Evolutionary conservation across 2,329 filamentous ascomycete genomes (phyloP).

Genomic region (Ampelomyces quisqualis): DNA sequence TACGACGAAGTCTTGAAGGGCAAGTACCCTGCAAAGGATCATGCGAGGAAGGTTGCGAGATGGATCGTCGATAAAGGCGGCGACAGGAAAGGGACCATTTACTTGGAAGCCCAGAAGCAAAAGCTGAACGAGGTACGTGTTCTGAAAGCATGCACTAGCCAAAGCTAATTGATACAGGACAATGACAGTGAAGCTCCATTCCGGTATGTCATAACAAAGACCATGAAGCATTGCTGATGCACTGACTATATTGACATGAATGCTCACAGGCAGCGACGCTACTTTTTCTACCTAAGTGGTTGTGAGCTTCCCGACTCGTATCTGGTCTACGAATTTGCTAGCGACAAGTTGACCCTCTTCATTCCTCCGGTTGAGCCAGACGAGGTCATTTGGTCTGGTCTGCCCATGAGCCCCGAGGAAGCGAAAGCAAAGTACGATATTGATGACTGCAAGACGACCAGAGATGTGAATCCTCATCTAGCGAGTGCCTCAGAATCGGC

Average conservation of each 20-base stretch:
- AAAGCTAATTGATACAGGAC: constrained; percentile 53
- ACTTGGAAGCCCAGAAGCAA: constrained; percentile 81
- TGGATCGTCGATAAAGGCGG: constrained; percentile 69
- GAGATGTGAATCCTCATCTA: constrained; percentile 74
- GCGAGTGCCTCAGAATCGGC: constrained; percentile 54
- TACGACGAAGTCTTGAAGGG: constrained; percentile 50
- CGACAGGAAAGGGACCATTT: constrained; percentile 70
- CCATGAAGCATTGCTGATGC: too few species aligned
- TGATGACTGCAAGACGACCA: constrained; percentile 71
- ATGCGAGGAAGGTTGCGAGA: constrained; percentile 80
- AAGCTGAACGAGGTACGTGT: constrained; percentile 66
- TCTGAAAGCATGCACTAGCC: neutral
- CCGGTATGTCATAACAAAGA: constrained; percentile 54
- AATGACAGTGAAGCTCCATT: constrained; percentile 82
- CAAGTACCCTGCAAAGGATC: constrained; percentile 80
- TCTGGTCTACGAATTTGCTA: constrained; percentile 75
- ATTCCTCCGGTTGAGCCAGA: constrained; percentile 88
- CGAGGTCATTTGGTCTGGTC: constrained; percentile 87
- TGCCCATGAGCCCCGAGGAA: constrained; percentile 75
- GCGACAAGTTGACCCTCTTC: constrained; percentile 76
- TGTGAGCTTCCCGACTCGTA: constrained; percentile 78
- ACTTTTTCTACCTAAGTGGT: constrained; percentile 93
- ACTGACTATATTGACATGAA: neutral
- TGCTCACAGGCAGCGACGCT: constrained; percentile 72
- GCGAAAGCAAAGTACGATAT: constrained; percentile 66